These are phyloP conservation scores for Cryptosporidium canis DNA, from an alignment of 169 alveolate species.

Conservation along the genomic window DNA sequence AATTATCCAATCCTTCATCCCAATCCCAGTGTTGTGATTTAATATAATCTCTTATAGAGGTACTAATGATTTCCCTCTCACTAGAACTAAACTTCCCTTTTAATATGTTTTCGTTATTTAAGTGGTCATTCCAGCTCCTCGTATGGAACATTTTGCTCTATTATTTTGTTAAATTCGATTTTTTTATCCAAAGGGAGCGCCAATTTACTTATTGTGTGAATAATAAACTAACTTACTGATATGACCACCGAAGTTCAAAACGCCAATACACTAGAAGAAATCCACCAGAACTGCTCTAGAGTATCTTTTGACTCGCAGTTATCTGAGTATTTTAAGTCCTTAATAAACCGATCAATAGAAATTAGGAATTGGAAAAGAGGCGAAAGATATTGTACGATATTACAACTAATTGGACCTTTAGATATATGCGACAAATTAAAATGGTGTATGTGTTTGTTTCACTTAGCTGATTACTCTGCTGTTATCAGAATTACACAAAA, in stretches of 20 bases:
- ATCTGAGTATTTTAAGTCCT: constrained; percentile 1
- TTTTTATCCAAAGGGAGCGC: neutral
- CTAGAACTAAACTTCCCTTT: constrained; percentile 62
- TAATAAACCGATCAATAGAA: constrained; percentile 50
- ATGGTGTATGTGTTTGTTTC: constrained; percentile 52
- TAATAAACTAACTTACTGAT: neutral
- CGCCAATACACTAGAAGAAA: neutral
- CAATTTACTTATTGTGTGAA: neutral
- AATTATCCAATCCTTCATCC: constrained; percentile 60
- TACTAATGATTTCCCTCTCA: constrained; percentile 46
- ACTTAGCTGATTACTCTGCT: constrained; percentile 51
- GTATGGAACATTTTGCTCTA: neutral
- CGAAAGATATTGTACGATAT: constrained; percentile 48
- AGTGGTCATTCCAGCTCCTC: constrained; percentile 66
- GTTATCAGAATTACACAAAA: constrained; percentile 25
- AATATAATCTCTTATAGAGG: constrained; percentile 2
- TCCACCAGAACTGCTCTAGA: neutral
- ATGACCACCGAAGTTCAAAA: neutral
- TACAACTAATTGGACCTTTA: constrained; percentile 10
- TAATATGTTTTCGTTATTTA: constrained; percentile 25
- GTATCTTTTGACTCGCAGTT: neutral
- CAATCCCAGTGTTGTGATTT: constrained; percentile 51
- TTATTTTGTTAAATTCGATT: neutral
- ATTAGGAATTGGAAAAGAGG: constrained; percentile 68
- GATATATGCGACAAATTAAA: neutral